Percentiles rank a stretch among this genome's conserved stretches.
phyloP scores from a whole-genome alignment of 257 asterid species.

The Nicotiana benthamiana region DNA sequence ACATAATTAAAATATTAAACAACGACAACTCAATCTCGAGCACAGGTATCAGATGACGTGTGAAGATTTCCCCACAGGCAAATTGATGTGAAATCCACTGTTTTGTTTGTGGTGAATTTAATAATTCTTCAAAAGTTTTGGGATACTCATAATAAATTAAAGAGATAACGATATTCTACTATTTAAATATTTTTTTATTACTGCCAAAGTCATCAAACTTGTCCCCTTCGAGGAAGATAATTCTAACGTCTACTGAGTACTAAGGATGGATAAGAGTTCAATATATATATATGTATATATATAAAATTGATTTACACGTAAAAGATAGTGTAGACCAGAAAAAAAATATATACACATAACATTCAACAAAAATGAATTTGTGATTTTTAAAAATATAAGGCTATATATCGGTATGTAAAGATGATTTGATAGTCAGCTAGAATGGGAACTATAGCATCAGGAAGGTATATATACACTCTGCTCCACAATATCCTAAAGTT shows the following conservation, averaged over 20 bases:
- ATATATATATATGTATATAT: too few relatives aligned
- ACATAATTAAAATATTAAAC: not conserved
- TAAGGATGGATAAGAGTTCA: not conserved
- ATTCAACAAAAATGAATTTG: too few relatives aligned
- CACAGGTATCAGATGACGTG: not conserved
- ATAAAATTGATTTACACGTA: too few relatives aligned
- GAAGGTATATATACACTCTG: too few relatives aligned
- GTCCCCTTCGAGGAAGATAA: conserved; percentile 4
- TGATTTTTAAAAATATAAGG: too few relatives aligned
- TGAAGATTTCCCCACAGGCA: not conserved
- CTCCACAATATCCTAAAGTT: too few relatives aligned
- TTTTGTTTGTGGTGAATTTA: not conserved
- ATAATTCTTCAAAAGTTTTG: not conserved
- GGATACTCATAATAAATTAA: not conserved
- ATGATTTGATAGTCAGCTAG: too few relatives aligned
- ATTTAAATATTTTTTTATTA: not conserved
- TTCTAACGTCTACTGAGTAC: not conserved
- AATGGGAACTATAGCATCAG: too few relatives aligned
- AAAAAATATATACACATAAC: too few relatives aligned
- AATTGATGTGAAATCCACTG: not conserved
- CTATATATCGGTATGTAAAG: too few relatives aligned
- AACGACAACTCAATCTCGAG: not conserved
- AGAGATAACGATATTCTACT: not conserved
- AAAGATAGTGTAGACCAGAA: too few relatives aligned
- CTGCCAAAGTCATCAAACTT: not conserved